A percentile compares a stretch with the other conserved stretches of the same genome.
Evolutionary conservation across 1,284 basidiomycete genomes (phyloP).

Genomic region (Ceratobasidium papillatum): DNA sequence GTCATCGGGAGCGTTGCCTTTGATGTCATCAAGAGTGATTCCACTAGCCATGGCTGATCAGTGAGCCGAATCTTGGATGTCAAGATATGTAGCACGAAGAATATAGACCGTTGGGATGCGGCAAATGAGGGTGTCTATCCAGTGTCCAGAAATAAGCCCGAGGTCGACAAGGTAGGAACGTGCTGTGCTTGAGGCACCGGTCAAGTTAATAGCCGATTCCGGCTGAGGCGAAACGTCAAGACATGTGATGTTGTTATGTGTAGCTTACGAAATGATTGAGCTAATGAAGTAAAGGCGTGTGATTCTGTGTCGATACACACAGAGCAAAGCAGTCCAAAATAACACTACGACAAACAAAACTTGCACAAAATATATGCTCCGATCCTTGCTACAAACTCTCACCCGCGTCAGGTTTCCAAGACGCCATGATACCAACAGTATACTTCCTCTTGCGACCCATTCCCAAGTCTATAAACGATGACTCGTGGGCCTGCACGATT

Average conservation of each 20-base stretch:
- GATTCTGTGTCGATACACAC: conserved; percentile 12
- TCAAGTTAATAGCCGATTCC: conserved; percentile 3
- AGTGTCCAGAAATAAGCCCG: neutral
- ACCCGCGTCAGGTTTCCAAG: conserved; percentile 29
- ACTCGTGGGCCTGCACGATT: conserved; percentile 10
- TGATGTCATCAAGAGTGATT: conserved; percentile 18
- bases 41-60: conserved; percentile 23
- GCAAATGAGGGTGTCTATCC: neutral
- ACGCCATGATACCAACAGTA: conserved; percentile 25
- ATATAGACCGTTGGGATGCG: neutral
- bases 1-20: conserved; percentile 31
- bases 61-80: neutral
- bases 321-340: conserved; percentile 1
- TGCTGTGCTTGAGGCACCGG: conserved; percentile 3
- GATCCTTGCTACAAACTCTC: conserved; percentile 3
- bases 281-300: neutral
- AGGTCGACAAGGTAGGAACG: neutral
- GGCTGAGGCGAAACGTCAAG: neutral
- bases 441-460: conserved; percentile 37
- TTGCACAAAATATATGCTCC: neutral
- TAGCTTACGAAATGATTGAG: neutral
- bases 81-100: neutral
- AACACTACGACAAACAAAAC: neutral
- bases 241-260: neutral
- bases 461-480: conserved; percentile 26